These are phyloP conservation scores for Talaromyces stipitatus DNA, from an alignment of 495 filamentous ascomycete genomes.

Conservation along the genomic window DNA sequence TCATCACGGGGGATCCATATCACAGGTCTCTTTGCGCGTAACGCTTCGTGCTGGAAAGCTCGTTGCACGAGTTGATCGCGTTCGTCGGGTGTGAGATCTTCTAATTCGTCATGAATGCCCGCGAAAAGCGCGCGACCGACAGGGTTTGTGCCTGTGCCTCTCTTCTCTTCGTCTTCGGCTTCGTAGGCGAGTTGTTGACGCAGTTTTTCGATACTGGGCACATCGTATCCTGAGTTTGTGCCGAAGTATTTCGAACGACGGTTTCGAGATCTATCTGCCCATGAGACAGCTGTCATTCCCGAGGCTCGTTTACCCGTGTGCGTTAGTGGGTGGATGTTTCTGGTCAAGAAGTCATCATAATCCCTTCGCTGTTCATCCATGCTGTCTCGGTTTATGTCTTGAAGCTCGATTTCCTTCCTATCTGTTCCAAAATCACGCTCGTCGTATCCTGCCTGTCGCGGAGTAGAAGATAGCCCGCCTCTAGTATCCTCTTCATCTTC, in stretches of 20 bases:
- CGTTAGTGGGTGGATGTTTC: constrained; percentile 1
- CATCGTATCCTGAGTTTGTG: constrained; percentile 20
- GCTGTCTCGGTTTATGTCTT: constrained; percentile 33
- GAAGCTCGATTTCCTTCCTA: constrained; percentile 53
- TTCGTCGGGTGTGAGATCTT: constrained; percentile 88
- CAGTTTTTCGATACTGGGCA: constrained; percentile 24
- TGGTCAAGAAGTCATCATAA: constrained; percentile 2
- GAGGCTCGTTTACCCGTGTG: constrained; percentile 15
- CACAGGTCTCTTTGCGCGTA: constrained; percentile 76
- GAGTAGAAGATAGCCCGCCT: constrained; percentile 25
- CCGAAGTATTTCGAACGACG: constrained; percentile 37
- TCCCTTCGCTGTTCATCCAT: constrained; percentile 10
- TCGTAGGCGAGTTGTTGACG: constrained; percentile 38
- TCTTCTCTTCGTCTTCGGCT: constrained; percentile 66
- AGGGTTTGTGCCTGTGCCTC: constrained; percentile 41
- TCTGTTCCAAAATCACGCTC: background rate
- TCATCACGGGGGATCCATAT: constrained; percentile 95
- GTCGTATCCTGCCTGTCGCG: constrained; percentile 21
- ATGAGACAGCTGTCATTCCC: constrained; percentile 16
- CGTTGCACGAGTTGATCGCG: constrained; percentile 78
- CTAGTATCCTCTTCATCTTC: constrained; percentile 38
- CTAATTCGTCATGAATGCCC: constrained; percentile 82
- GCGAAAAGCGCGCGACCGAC: constrained; percentile 78
- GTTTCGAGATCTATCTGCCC: constrained; percentile 34
- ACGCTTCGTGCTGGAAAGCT: constrained; percentile 85